Conservation (phyloP, 1,284 basidiomycete genomes). For the Moesziomyces antarcticus region DNA sequence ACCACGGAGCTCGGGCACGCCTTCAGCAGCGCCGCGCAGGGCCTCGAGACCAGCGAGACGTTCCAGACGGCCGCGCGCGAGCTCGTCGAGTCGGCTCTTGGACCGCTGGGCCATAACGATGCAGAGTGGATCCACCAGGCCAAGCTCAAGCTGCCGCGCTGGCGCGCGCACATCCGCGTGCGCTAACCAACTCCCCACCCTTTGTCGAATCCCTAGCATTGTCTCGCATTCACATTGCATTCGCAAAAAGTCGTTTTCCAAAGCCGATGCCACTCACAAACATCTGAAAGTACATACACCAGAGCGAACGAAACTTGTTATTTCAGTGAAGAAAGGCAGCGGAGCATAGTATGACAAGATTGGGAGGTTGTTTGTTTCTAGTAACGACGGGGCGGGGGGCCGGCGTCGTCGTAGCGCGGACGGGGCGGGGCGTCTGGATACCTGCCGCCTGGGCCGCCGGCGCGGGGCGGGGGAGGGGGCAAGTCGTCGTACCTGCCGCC, state of each 20-base stretch:
- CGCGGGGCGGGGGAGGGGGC: conserved; percentile 52
- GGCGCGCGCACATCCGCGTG: conserved; percentile 34
- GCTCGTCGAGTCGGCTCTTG: conserved; percentile 25
- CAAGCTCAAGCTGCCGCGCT: conserved; percentile 26
- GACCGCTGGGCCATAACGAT: conserved; percentile 15
- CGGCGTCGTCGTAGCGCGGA: conserved; percentile 44
- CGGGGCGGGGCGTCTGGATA: conserved; percentile 40
- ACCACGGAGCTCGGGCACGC: conserved; percentile 17
- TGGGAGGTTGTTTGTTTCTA: background rate
- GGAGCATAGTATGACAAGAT: background rate
- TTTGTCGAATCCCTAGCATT: background rate
- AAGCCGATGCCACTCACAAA: conserved; percentile 13
- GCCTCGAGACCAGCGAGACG: conserved; percentile 7
- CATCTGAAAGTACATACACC: background rate
- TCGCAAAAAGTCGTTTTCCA: background rate
- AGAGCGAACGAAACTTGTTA: too few species aligned
- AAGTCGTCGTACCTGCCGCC: conserved; percentile 51
- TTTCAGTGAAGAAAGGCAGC: background rate
- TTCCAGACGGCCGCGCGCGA: conserved; percentile 24
- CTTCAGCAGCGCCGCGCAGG: conserved; percentile 11
- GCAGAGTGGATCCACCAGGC: conserved; percentile 40
- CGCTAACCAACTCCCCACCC: conserved; percentile 4
- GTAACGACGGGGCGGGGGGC: conserved; percentile 45
- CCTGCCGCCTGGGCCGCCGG: conserved; percentile 31
- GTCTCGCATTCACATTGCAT: background rate